phyloP scores from a whole-genome alignment of 768 basidiomycete species.

The Amanita jacksonii region DNA sequence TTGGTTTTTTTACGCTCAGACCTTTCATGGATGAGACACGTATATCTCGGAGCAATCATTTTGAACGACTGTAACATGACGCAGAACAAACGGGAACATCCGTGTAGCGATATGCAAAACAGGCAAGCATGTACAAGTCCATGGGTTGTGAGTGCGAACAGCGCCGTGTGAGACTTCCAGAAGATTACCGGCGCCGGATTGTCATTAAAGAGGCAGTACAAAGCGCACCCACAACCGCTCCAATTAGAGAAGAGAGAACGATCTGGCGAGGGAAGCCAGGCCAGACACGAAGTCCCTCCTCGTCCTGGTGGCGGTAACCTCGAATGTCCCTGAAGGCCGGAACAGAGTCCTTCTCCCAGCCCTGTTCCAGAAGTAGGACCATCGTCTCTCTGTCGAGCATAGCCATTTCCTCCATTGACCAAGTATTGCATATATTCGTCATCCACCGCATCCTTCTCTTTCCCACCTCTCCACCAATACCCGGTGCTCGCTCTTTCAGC shows the following conservation, averaged over 20 bases:
- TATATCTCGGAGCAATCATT: no score
- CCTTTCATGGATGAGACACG: no score
- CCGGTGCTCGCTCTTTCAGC: slow-evolving; percentile 74
- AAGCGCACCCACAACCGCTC: slow-evolving; percentile 35
- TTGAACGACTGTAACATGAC: no score
- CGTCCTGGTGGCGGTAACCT: slow-evolving; percentile 11
- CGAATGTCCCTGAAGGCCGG: slow-evolving; percentile 35
- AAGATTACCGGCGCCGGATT: neutral
- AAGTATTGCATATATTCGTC: slow-evolving; percentile 74
- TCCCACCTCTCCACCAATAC: slow-evolving; percentile 69
- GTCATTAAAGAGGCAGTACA: slow-evolving; percentile 15
- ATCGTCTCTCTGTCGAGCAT: slow-evolving; percentile 58
- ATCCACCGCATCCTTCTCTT: slow-evolving; percentile 89
- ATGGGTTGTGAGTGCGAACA: no score
- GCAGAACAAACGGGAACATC: no score
- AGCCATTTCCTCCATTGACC: slow-evolving; percentile 78
- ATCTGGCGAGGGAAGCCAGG: neutral
- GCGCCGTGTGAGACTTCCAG: no score
- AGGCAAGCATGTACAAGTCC: no score
- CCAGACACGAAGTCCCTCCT: neutral
- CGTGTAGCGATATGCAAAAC: no score
- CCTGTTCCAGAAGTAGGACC: slow-evolving; percentile 60
- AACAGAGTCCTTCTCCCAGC: slow-evolving; percentile 67
- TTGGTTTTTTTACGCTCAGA: no score
- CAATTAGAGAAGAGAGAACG: slow-evolving; percentile 14